A percentile compares a stretch with the other conserved stretches of the same genome.
Evolutionary conservation across 2,329 filamentous ascomycete genomes (phyloP).

Genomic region (Cercospora nicotianae): DNA sequence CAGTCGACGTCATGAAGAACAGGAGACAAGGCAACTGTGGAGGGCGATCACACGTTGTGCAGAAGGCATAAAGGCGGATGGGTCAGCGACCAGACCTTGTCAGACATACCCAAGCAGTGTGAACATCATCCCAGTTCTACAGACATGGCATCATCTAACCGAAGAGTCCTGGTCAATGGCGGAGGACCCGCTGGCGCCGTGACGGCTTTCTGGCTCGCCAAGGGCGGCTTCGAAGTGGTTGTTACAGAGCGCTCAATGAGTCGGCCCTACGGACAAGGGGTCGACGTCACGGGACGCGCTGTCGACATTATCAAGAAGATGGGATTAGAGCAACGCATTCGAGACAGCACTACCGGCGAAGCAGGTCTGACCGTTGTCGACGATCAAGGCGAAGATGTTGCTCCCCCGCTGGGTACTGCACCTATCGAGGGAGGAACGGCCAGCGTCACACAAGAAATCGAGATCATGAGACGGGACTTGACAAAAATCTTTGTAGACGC

Average conservation of each 20-base stretch:
- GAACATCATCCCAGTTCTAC: neutral
- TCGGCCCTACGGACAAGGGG: constrained; percentile 32
- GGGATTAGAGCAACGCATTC: constrained; percentile 32
- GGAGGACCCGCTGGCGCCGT: constrained; percentile 39
- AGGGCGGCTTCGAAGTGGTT: constrained; percentile 27
- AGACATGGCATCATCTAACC: constrained; percentile 11
- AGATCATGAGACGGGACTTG: constrained; percentile 52
- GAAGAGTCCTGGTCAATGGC: constrained; percentile 19
- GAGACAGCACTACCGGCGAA: constrained; percentile 31
- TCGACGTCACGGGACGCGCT: constrained; percentile 34
- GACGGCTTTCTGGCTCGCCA: constrained; percentile 41
- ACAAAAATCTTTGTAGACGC: constrained; percentile 45
- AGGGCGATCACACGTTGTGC: neutral
- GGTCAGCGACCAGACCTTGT: neutral
- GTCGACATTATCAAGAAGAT: constrained; percentile 31
- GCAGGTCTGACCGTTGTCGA: constrained; percentile 33
- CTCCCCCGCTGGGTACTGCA: constrained; percentile 12
- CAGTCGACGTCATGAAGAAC: neutral
- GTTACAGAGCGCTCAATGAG: constrained; percentile 24
- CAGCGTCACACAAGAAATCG: constrained; percentile 29
- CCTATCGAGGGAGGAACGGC: constrained; percentile 17
- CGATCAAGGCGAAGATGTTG: constrained; percentile 29
- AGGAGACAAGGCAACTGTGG: neutral
- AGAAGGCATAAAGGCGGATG: neutral
- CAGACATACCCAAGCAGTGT: neutral